Percentiles rank a stretch among this genome's conserved stretches.
Conservation (phyloP, 148 eudicot genomes). For the Pouteria glomerata region DNA sequence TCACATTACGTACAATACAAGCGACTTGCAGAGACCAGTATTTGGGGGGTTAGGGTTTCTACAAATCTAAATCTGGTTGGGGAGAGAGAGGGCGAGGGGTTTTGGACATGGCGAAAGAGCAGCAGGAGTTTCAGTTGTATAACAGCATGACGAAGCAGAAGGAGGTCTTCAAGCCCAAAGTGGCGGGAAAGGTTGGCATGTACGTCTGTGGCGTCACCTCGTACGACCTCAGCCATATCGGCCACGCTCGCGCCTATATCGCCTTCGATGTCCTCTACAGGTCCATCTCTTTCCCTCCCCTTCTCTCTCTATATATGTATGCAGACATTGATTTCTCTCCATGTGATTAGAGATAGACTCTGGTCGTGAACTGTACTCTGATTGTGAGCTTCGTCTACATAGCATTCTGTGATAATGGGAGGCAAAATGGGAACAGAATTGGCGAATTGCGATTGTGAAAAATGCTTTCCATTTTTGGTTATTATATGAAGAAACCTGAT, state of each 20-base stretch:
- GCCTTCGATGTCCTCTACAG: conserved; percentile 80
- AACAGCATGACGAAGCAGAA: conserved; percentile 62
- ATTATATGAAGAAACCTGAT: not conserved
- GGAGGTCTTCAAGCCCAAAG: conserved; percentile 46
- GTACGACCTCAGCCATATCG: conserved; percentile 73
- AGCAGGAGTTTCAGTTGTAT: conserved; percentile 37
- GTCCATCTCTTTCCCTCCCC: conserved; percentile 15
- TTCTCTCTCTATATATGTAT: not conserved
- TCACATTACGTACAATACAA: too few relatives aligned
- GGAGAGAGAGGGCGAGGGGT: not conserved
- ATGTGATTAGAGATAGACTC: not conserved
- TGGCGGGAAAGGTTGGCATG: conserved; percentile 60
- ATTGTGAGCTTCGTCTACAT: not conserved
- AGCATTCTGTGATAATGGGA: not conserved
- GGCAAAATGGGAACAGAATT: not conserved
- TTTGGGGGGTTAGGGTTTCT: conserved; percentile 11
- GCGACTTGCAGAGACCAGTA: too few relatives aligned
- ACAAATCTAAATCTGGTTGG: not conserved
- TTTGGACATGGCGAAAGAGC: conserved; percentile 26
- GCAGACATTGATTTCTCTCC: not conserved
- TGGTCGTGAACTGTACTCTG: not conserved
- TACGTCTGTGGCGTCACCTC: conserved; percentile 81
- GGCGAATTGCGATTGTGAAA: not conserved
- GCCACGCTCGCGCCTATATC: conserved; percentile 87
- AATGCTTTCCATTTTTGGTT: not conserved